Percentiles rank a stretch among this genome's conserved stretches.
These are phyloP conservation scores for Ceratocystis albifundus DNA, from an alignment of 2,329 filamentous ascomycete genomes.

Conservation along the genomic window DNA sequence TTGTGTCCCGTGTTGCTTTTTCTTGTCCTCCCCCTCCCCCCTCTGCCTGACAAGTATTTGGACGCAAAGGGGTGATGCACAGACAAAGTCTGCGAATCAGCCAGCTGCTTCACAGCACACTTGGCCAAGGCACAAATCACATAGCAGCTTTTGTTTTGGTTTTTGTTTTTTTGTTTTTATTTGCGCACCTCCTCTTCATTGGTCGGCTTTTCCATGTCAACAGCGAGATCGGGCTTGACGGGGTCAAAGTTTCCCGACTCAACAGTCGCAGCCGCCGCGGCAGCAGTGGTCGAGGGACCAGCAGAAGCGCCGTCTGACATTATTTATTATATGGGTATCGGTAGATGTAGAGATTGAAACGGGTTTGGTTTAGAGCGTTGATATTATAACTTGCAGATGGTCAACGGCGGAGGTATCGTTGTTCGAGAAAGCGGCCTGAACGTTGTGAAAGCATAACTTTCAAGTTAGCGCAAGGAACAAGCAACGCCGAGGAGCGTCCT, in stretches of 20 bases:
- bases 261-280: neutral
- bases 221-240: constrained; percentile 5
- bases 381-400: neutral
- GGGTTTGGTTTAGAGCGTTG: neutral
- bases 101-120: neutral
- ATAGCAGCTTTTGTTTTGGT: neutral
- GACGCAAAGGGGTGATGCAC: neutral
- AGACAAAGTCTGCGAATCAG: neutral
- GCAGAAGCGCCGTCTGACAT: constrained; percentile 1
- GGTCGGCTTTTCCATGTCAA: neutral
- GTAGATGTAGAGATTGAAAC: neutral
- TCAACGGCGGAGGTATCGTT: neutral
- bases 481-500: no score
- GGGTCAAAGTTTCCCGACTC: neutral
- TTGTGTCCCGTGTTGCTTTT: constrained; percentile 10
- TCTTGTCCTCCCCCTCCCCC: constrained; percentile 4
- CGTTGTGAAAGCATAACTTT: neutral
- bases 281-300: neutral
- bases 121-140: neutral
- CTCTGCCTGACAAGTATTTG: neutral
- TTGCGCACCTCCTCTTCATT: constrained; percentile 21
- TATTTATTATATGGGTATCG: neutral
- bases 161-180: no score
- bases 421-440: neutral
- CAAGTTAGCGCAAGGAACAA: neutral